These are phyloP conservation scores for Plasmodium sp. DNA, from an alignment of 169 alveolate species.

Conservation along the genomic window DNA sequence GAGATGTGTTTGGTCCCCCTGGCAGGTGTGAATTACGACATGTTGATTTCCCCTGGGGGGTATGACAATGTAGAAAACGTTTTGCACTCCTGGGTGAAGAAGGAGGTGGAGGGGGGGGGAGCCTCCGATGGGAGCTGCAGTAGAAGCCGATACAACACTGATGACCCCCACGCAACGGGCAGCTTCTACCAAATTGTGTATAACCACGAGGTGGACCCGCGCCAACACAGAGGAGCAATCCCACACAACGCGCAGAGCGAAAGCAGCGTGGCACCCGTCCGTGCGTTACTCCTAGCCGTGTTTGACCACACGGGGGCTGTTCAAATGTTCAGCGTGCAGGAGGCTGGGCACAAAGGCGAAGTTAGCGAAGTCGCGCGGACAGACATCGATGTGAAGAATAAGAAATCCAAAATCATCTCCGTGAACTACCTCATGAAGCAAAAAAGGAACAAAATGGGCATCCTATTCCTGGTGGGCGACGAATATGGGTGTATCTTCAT, in stretches of 20 bases:
- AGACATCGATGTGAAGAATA: conserved; percentile 56
- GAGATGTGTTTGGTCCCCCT: conserved; percentile 52
- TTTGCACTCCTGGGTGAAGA: conserved; percentile 9
- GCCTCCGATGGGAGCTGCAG: not conserved
- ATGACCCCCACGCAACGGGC: not conserved
- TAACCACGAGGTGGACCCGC: not conserved
- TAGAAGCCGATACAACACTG: not conserved
- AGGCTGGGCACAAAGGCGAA: not conserved
- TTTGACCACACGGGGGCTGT: conserved; percentile 53
- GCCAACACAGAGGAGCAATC: not conserved
- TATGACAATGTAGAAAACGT: not conserved
- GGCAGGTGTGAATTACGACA: not conserved
- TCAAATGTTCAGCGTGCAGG: conserved; percentile 14
- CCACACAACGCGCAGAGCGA: not conserved
- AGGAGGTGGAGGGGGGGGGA: not conserved
- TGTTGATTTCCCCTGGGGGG: not conserved
- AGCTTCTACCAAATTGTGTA: conserved; percentile 25
- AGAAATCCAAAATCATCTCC: conserved; percentile 55
- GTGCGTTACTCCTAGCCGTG: not conserved
- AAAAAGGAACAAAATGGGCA: conserved; percentile 22
- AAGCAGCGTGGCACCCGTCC: not conserved
- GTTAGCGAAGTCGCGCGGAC: conserved; percentile 8
- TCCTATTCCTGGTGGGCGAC: conserved; percentile 46
- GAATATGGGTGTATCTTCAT: conserved; percentile 73
- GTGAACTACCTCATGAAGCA: conserved; percentile 42